These are phyloP conservation scores for Termitomyces sp. DNA, from an alignment of 768 basidiomycete genomes.

Conservation along the genomic window DNA sequence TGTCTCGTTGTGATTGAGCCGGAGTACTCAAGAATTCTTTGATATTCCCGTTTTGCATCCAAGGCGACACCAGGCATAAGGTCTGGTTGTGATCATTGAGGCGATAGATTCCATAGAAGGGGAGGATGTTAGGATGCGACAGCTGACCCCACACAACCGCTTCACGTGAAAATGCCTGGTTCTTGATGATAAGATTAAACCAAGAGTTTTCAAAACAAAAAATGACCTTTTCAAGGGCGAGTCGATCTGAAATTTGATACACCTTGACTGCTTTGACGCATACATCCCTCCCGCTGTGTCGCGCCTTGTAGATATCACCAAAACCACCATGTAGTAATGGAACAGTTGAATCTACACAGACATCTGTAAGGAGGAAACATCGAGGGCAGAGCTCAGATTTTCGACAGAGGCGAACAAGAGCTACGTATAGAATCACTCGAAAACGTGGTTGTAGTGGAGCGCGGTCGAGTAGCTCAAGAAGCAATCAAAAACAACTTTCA, in stretches of 20 bases:
- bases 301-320: conserved; percentile 23
- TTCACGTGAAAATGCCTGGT: conserved; percentile 11
- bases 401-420: conserved; percentile 18
- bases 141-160: conserved; percentile 11
- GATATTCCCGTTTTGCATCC: conserved; percentile 31
- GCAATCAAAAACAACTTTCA: background rate
- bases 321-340: conserved; percentile 18
- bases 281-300: conserved; percentile 12
- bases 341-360: background rate
- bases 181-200: background rate
- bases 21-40: conserved; percentile 13
- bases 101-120: conserved; percentile 32
- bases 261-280: conserved; percentile 22
- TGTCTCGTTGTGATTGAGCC: conserved; percentile 3
- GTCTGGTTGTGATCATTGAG: conserved; percentile 12
- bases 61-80: conserved; percentile 29
- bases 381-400: conserved; percentile 22
- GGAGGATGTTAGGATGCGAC: conserved; percentile 21
- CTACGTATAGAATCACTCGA: conserved; percentile 11
- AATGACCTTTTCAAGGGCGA: conserved; percentile 18
- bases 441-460: conserved; percentile 1
- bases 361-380: conserved; percentile 15
- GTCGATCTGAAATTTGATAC: conserved; percentile 13
- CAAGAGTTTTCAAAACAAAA: too few relatives aligned
- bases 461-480: conserved; percentile 12